Conservation (phyloP, 2,329 filamentous ascomycete species). For the Xylariaceae sp. region DNA sequence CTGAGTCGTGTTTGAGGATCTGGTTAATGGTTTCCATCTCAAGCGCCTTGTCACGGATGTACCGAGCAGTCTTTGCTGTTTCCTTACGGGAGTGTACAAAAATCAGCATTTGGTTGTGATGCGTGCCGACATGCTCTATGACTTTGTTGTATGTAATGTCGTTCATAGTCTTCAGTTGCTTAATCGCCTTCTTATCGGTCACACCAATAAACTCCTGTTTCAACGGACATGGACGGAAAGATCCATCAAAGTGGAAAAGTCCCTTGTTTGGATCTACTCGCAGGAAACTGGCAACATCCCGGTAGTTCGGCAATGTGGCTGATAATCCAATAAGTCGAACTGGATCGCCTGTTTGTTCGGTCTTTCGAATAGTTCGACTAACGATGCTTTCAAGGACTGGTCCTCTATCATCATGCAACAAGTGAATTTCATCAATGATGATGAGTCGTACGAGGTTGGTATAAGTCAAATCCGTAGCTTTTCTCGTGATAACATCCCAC, state of each 20-base stretch:
- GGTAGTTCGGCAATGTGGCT: slow-evolving; percentile 93
- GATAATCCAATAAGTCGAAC: slow-evolving; percentile 90
- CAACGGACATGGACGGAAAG: slow-evolving; percentile 87
- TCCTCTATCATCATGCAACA: slow-evolving; percentile 94
- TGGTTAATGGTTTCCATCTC: slow-evolving; percentile 96
- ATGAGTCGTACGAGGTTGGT: slow-evolving; percentile 94
- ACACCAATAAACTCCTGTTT: slow-evolving; percentile 97
- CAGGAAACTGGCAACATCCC: slow-evolving; percentile 91
- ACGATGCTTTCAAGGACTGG: slow-evolving; percentile 97
- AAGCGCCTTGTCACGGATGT: slow-evolving; percentile 94
- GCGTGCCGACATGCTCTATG: slow-evolving; percentile 87
- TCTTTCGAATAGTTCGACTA: slow-evolving; percentile 85
- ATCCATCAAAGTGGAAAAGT: slow-evolving; percentile 94
- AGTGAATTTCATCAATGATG: slow-evolving; percentile 96
- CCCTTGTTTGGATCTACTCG: slow-evolving; percentile 82
- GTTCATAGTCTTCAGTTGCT: slow-evolving; percentile 98
- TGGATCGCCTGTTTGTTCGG: slow-evolving; percentile 89
- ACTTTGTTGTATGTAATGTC: slow-evolving; percentile 98
- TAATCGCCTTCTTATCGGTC: slow-evolving; percentile 97
- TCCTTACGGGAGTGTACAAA: slow-evolving; percentile 98
- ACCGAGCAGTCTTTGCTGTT: slow-evolving; percentile 94
- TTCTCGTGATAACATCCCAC: slow-evolving; percentile 98
- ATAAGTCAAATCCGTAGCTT: slow-evolving; percentile 94
- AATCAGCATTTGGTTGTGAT: slow-evolving; percentile 96
- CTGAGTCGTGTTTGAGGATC: slow-evolving; percentile 88